phyloP scores from a whole-genome alignment of 495 filamentous ascomycete genomes.

The Aspergillus affinis region DNA sequence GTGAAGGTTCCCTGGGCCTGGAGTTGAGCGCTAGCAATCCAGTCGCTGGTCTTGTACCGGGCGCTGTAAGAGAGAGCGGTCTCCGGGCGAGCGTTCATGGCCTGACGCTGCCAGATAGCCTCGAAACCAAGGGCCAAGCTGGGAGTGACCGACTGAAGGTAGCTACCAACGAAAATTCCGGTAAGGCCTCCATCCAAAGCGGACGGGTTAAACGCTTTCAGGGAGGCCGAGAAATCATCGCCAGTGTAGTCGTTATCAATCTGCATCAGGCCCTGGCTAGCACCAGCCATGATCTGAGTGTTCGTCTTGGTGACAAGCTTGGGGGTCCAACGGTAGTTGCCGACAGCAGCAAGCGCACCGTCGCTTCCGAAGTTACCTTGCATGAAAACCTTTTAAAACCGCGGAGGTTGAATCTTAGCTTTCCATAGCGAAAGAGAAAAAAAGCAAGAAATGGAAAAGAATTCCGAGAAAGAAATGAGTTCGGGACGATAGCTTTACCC shows the following conservation, averaged over 20 bases:
- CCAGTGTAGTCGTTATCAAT: slow-evolving; percentile 94
- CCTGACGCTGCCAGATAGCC: slow-evolving; percentile 86
- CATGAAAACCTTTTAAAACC: slow-evolving; percentile 70
- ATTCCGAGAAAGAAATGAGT: slow-evolving; percentile 2
- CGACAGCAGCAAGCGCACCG: slow-evolving; percentile 73
- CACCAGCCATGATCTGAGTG: slow-evolving; percentile 71
- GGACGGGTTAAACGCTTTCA: slow-evolving; percentile 95
- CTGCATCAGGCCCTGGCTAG: slow-evolving; percentile 70
- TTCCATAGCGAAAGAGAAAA: background rate
- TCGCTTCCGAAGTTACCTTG: slow-evolving; percentile 95
- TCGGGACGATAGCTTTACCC: slow-evolving; percentile 34
- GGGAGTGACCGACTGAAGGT: slow-evolving; percentile 90
- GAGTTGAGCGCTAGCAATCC: slow-evolving; percentile 85
- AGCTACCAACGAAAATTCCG: slow-evolving; percentile 92
- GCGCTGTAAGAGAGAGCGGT: slow-evolving; percentile 83
- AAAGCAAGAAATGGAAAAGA: background rate
- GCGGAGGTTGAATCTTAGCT: slow-evolving; percentile 9
- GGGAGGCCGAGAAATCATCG: slow-evolving; percentile 82
- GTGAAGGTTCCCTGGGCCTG: slow-evolving; percentile 81
- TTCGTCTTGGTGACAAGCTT: slow-evolving; percentile 79
- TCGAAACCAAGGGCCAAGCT: slow-evolving; percentile 86
- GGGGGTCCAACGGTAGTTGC: slow-evolving; percentile 84
- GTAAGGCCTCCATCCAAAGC: slow-evolving; percentile 86
- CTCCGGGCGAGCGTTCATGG: slow-evolving; percentile 75
- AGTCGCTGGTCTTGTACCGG: slow-evolving; percentile 84